Evolutionary conservation across 1,284 basidiomycete species (phyloP).

Genomic region (Neonothopanus nambi): DNA sequence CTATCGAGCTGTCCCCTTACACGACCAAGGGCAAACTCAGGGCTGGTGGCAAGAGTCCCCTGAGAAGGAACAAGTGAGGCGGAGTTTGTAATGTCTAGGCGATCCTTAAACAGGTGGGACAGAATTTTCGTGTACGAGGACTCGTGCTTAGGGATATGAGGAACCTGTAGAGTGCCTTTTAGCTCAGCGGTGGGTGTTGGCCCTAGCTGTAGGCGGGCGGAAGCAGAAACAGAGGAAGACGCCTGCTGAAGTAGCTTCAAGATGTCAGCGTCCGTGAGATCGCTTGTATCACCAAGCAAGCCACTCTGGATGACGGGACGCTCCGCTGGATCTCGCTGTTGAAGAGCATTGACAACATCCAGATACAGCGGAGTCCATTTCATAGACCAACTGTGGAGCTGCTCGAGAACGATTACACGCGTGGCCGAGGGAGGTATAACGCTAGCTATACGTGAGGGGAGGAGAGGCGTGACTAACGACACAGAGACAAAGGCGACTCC

Average conservation of each 20-base stretch:
- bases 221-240: constrained; percentile 29
- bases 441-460: constrained; percentile 61
- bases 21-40: constrained; percentile 88
- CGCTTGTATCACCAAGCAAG: constrained; percentile 52
- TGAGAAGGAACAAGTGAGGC: constrained; percentile 70
- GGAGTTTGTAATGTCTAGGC: constrained; percentile 85
- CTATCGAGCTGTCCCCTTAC: constrained; percentile 70
- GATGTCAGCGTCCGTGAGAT: constrained; percentile 47
- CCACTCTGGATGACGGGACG: constrained; percentile 62
- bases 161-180: constrained; percentile 28
- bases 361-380: constrained; percentile 91
- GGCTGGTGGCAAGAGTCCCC: constrained; percentile 78
- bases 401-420: constrained; percentile 85
- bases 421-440: constrained; percentile 66
- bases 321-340: constrained; percentile 52
- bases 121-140: constrained; percentile 91
- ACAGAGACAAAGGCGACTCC: constrained; percentile 70
- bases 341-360: constrained; percentile 77
- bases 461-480: constrained; percentile 76
- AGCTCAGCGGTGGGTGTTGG: constrained; percentile 20
- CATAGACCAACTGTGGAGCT: constrained; percentile 70
- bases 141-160: constrained; percentile 86
- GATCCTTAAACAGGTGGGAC: constrained; percentile 78
- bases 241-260: constrained; percentile 48
- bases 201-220: constrained; percentile 50